Base-by-base conservation (phyloP, 192 early-diverging fungal species). In the Coemansia brasiliensis region DNA sequence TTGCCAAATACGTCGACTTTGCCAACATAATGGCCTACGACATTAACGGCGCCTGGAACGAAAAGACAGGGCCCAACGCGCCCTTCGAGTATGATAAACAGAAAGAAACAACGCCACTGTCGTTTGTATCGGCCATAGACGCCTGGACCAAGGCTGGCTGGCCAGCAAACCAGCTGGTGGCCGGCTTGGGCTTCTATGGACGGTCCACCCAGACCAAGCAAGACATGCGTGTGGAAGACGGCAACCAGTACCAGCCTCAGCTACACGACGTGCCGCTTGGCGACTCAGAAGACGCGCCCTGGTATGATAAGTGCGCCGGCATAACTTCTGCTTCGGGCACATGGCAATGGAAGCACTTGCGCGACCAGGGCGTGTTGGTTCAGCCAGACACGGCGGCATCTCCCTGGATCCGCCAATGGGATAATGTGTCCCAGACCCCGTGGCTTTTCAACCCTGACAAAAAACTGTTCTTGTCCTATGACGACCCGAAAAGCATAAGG, bases 1-100 rank as follows among this genome's bases (percentile, higher is more conserved):
- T 83, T 77, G 84, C 81, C 29, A 74, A 82, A 42, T 70, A 80
- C 12, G 78, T 92, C 4, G 81, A 85, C 55, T 83, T 75, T 20
- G 82, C 88, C 49, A 87, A 89, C 38, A 42, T 93, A 9, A 89
- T 90, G 87, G 74, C 72, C 5, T 88, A 90, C 55, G 87, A 86
- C 66, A 81, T 77, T 42, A 64, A 75, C 51, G 83, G 83, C 11
- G 65, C 79, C 3, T 88, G 83, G 85, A 76, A 69, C 44, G 25
- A 61, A 13, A 59, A 59, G 1, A 87, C 83, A 2, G 84, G 84
- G 11, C 86, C 86, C 12, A 86, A 86, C 45, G 84, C 86, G 12
- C 85, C 86, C 11, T 65, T 86, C 32, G 61, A 75, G 39, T 63
- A 55, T 40, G 63, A 80, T 17, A 16, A 39, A 4, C 73, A 54